Conservation (phyloP, 148 eudicot genomes). For the Camellia japonica region DNA sequence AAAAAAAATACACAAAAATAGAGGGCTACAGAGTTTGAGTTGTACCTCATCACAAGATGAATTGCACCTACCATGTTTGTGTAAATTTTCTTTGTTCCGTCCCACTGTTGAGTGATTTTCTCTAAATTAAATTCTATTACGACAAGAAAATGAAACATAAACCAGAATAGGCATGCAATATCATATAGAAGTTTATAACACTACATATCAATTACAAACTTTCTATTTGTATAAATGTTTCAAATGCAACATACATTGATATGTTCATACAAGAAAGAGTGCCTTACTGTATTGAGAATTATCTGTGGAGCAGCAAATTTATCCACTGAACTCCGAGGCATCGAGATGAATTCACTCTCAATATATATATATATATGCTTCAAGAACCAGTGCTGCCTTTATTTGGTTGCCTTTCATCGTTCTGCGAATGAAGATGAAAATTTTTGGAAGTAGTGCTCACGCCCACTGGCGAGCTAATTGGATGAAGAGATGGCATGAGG, state of each 20-base stretch:
- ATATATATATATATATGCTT: neutral
- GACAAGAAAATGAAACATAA: neutral
- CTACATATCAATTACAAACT: neutral
- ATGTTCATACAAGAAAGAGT: neutral
- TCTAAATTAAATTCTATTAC: neutral
- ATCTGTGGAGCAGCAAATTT: too few species aligned
- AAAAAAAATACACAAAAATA: too few species aligned
- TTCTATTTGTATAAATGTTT: neutral
- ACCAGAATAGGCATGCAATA: neutral
- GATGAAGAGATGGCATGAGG: neutral
- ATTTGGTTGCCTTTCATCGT: conserved; percentile 11
- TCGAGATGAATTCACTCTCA: neutral
- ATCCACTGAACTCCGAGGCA: too few species aligned
- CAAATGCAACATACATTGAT: conserved; percentile 2
- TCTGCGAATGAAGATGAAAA: conserved; percentile 19
- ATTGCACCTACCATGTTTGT: too few species aligned
- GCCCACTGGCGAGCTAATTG: too few species aligned
- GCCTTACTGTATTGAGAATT: neutral
- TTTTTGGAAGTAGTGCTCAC: conserved; percentile 26
- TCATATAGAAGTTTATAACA: neutral
- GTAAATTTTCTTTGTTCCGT: too few species aligned
- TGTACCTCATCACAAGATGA: too few species aligned
- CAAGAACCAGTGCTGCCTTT: neutral
- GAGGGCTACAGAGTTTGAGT: too few species aligned
- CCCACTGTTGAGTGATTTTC: too few species aligned